Evolutionary conservation across 1,284 basidiomycete species (phyloP).

Genomic region (Salmacisia buchloeana): DNA sequence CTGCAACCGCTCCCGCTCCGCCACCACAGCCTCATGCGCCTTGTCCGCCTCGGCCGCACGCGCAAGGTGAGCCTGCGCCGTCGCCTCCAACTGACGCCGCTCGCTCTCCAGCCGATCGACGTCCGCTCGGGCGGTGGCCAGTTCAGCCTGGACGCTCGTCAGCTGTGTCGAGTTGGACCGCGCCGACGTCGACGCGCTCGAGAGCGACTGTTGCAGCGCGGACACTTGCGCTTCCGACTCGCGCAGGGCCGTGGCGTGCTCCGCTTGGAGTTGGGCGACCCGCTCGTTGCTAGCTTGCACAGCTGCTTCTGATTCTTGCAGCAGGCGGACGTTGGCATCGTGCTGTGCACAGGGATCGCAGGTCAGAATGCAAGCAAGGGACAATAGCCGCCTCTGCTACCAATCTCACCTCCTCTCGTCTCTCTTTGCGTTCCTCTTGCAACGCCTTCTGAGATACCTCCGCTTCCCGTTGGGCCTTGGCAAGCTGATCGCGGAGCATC

Average conservation of each 20-base stretch:
- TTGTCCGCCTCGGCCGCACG: background rate
- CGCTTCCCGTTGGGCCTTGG: slow-evolving; percentile 26
- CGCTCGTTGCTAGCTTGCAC: background rate
- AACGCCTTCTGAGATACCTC: slow-evolving; percentile 50
- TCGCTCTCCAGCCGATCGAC: background rate
- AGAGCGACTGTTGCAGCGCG: too few species aligned
- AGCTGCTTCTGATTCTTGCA: too few species aligned
- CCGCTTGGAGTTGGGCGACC: background rate
- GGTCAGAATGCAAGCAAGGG: too few species aligned
- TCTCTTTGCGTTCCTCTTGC: slow-evolving; percentile 48
- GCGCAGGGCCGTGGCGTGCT: slow-evolving; percentile 30
- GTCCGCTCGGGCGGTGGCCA: slow-evolving; percentile 30
- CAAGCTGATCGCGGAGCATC: slow-evolving; percentile 28
- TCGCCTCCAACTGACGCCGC: too few species aligned
- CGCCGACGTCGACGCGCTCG: too few species aligned
- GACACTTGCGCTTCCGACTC: slow-evolving; percentile 24
- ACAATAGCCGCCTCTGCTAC: too few species aligned
- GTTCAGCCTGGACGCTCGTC: slow-evolving; percentile 31
- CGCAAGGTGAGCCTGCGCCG: too few species aligned
- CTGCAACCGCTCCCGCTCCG: background rate
- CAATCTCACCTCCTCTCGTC: background rate
- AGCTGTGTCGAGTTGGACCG: slow-evolving; percentile 37
- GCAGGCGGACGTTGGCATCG: too few species aligned
- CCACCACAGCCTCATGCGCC: background rate
- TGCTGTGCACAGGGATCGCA: too few species aligned